Base-by-base conservation (phyloP, 768 basidiomycete species). In the Lepiota brunneoincarnata region DNA sequence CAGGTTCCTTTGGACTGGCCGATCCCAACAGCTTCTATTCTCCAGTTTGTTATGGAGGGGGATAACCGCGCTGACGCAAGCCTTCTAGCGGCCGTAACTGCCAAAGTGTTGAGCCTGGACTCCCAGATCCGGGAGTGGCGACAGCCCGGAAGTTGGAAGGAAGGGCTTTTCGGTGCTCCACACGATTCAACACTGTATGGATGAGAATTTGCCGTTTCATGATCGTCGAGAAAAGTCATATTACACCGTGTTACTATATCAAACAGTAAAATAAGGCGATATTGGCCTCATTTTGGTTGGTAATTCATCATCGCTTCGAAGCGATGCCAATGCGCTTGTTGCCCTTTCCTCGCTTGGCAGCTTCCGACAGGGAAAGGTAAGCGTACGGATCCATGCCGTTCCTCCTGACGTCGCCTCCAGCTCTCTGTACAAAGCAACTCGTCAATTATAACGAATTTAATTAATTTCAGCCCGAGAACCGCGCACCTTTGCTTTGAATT, bases 401-500 rank as follows among this genome's bases (percentile, higher is more conserved):
- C 67, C 83, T 90, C 71, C 93, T 95, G 67, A 97, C 76, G 66
- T 98, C 97, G 6, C 97, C 97, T 28, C 91, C 91, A 20, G 95
- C 97, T 74, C 86, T 91, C 96, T 98, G 69, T 49, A 58, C 38
- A 37, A 37, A 50, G 51, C 42, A 60, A 43, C 34, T 47, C 5
- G 50, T 63, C 36, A 62, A 42, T 39, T 21, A 58, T 38, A 38
- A 39, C 24, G n/a, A 3, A 26, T 12, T 21, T 40, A 43, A 34
- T 26, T 45, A 9, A 18, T 36, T 12, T 51, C 10, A 55, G 51
- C 5, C 38, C 37, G 14, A 41, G 17, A 18, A 57, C 9, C 6
- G 69, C 84, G 52, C 60, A 93, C 95, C 85, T 94, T 98, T 26
- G 97, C 92, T 68, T 89, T 95, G 78, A 97, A 98, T 68, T 98